Conservation (phyloP, 2,329 filamentous ascomycete species). For the Colletotrichum sansevieriae region DNA sequence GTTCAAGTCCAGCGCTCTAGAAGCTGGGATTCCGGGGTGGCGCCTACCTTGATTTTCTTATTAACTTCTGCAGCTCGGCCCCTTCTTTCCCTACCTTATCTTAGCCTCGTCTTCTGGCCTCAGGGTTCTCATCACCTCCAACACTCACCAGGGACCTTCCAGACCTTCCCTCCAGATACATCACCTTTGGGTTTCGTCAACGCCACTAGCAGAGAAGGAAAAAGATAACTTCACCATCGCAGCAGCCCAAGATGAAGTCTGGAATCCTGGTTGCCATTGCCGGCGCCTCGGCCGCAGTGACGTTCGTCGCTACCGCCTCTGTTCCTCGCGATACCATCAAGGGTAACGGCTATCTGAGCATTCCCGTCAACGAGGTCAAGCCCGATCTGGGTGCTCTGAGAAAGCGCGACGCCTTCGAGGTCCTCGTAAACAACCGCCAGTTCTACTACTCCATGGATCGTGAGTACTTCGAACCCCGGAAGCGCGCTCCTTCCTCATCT, state of each 20-base stretch:
- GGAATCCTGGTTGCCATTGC: conserved; percentile 15
- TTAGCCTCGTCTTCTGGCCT: conserved; percentile 22
- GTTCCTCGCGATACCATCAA: conserved; percentile 48
- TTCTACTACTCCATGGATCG: conserved; percentile 56
- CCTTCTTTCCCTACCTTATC: neutral
- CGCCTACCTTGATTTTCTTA: conserved; percentile 14
- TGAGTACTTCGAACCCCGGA: conserved; percentile 43
- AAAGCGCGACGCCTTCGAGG: conserved; percentile 46
- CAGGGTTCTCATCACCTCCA: conserved; percentile 25
- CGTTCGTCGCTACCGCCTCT: conserved; percentile 26
- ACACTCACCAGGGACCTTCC: conserved; percentile 11
- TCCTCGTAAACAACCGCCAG: conserved; percentile 52
- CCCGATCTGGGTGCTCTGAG: conserved; percentile 22
- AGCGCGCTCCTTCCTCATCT: neutral
- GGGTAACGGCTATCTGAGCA: conserved; percentile 54
- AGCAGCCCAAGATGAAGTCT: conserved; percentile 27
- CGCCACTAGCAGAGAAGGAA: neutral
- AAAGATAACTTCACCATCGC: neutral
- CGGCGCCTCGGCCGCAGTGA: conserved; percentile 27
- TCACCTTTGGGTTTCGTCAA: conserved; percentile 17
- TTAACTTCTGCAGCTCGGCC: conserved; percentile 11
- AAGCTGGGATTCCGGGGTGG: conserved; percentile 25
- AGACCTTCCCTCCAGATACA: neutral
- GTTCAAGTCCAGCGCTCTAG: conserved; percentile 25
- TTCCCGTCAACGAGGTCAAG: conserved; percentile 49